Base-by-base conservation (phyloP, 345 rosid genomes). In the Passiflora organensis region DNA sequence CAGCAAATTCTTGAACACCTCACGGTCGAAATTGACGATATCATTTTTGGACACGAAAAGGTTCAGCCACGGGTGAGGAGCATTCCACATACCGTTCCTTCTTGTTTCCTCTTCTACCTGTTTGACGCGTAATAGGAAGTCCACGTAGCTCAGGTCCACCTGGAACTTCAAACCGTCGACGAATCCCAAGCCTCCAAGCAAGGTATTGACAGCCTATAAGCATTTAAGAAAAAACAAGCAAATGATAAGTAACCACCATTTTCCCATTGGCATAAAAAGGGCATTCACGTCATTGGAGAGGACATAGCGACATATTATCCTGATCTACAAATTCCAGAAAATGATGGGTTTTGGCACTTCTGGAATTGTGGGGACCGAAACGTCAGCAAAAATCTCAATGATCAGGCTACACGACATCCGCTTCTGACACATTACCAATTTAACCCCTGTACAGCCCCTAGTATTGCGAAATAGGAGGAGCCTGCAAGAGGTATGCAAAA, bases 51-150 rank as follows among this genome's bases (percentile, higher is more conserved):
- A 82, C 48, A 91, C 84, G 49, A 88, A 81, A 53, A 91, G 63
- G 64, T 91, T 91, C 66, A 91, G 58, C 99, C 99, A 91, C 19
- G 99, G 99, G 78, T 91, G 99, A 2, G 99, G 91, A 13, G 82
- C 64, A 34, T 86, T 94, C 96, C 99, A 89, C 10, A 76, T 66
- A 23, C 96, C 95, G 32, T 25, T 76, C 42, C 76, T 78, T 59
- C 64, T 81, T 0, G 95, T 95, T 1, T 72, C 63, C 23, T 63
- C 78, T 65, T 91, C 99, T 8, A 36, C 71, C 0, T 49, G 78
- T 55, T 80, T 84, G 48, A 91, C 99, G 11, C 99, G 83, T 58
- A 80, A 53, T 45, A 91, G 28, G 65, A 91, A 91, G 22, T 84
- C 94, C 70, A 75, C 51, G 84, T 86, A 91, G 48, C 72, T 36